Evolutionary conservation across 2,329 filamentous ascomycete genomes (phyloP), one percentile per base, ranked within the genome.

Genomic region (Cladosporium colombiae): DNA sequence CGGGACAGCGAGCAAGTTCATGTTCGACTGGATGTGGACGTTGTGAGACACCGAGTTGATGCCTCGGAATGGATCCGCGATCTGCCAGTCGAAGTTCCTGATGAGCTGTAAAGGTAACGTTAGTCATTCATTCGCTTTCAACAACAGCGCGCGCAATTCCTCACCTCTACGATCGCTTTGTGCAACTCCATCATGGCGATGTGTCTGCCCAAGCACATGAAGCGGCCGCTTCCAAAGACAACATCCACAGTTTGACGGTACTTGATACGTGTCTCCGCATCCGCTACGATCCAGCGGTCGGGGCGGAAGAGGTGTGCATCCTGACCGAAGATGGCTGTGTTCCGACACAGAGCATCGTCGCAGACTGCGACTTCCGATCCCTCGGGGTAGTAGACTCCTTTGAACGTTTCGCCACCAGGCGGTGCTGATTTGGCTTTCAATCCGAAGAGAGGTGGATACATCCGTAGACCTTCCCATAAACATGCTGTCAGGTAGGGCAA

Each of bases 181-280:
- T 82, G 78, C 56, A 84, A 68, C 71, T 84, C 82, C 76, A 84
- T 81, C 62, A 81, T 70, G 0, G 82, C 82, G 64, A 85, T 81
- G 0, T 78, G 73, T 70, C 78, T 81, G 5, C 83, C 83, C n/a
- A 84, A 70, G 67, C 83, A 84, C 69, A 76, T 72, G 66, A 76
- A 81, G 35, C 77, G 78, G 0, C 83, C 82, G n/a, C 78, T 74
- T 18, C 79, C 79, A 71, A 84, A 84, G 0, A 81, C 74, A 16
- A 81, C 72, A 57, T 83, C 81, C 59, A 79, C 72, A 1, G 77
- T 79, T 44, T 73, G 71, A 31, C 77, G 74, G 75, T 81, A 82
- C 18, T 74, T 73, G 18, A 75, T 70, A 61, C 75, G 71, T 49
- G 76, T 75, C 1, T 74, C 74, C 1, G 72, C 69, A 13, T 74